phyloP scores from a whole-genome alignment of 2,329 filamentous ascomycete genomes.

The Tolypocladium endophyticum region DNA sequence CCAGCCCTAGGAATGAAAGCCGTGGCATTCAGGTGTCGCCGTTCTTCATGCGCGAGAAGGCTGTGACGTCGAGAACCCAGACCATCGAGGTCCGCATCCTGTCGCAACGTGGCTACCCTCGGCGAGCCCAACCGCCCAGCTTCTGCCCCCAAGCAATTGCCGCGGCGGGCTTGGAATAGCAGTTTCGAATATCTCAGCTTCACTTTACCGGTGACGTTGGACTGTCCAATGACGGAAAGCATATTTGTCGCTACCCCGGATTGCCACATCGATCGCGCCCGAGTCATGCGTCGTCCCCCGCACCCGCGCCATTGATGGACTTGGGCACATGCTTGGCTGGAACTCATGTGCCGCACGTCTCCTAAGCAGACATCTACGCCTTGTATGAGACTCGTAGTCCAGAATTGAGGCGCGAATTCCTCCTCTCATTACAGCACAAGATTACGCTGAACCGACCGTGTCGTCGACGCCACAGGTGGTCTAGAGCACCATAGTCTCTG shows the following conservation, averaged over 20 bases:
- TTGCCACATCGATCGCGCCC: not conserved
- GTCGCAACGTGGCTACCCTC: not conserved
- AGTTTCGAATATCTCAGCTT: not conserved
- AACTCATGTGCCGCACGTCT: not conserved
- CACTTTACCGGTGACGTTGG: not conserved
- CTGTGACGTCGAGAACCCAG: not conserved
- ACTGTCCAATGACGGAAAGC: not conserved
- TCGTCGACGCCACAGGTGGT: not conserved
- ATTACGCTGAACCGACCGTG: not conserved
- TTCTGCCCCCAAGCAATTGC: not conserved
- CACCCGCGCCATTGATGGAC: not conserved
- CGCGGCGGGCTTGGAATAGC: not conserved
- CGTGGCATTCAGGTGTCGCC: not conserved
- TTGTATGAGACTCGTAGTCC: not conserved
- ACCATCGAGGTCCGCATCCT: not conserved
- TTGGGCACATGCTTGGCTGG: not conserved
- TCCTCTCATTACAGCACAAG: not conserved
- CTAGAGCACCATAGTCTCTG: not conserved
- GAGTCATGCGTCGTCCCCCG: not conserved
- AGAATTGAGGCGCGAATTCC: not conserved
- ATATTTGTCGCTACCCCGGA: not conserved
- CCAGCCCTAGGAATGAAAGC: not conserved
- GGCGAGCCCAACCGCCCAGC: not conserved
- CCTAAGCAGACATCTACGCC: not conserved
- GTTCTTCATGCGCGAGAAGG: not conserved